These are phyloP conservation scores for Hansenula lynferdii DNA, from an alignment of 1,139 yeast species.

Conservation along the genomic window DNA sequence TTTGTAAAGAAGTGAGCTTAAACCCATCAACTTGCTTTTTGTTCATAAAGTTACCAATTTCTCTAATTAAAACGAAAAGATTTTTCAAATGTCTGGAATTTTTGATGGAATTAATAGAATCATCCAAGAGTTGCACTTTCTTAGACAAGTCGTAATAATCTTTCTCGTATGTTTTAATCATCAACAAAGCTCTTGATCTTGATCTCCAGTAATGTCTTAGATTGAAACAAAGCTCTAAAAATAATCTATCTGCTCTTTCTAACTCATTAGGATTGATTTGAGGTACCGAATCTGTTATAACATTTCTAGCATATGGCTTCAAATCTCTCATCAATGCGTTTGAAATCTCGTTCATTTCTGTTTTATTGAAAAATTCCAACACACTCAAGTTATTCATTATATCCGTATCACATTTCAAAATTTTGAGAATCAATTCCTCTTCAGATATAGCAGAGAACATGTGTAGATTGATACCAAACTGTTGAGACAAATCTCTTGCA, in stretches of 20 bases:
- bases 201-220: constrained; percentile 82
- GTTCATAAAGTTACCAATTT: constrained; percentile 93
- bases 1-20: constrained; percentile 72
- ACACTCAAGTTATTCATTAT: constrained; percentile 65
- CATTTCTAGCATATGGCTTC: constrained; percentile 65
- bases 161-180: constrained; percentile 62
- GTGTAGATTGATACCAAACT: constrained; percentile 89
- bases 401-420: constrained; percentile 68
- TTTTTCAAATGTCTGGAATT: constrained; percentile 61
- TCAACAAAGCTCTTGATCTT: constrained; percentile 71
- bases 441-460: constrained; percentile 63
- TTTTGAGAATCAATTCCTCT: constrained; percentile 56
- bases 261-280: constrained; percentile 56
- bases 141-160: constrained; percentile 67
- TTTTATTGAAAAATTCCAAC: constrained; percentile 76
- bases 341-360: constrained; percentile 68
- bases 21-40: constrained; percentile 87
- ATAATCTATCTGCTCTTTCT: constrained; percentile 79
- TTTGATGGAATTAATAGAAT: constrained; percentile 57
- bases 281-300: constrained; percentile 36
- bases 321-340: constrained; percentile 60
- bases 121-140: constrained; percentile 62
- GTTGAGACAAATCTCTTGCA: constrained; percentile 80
- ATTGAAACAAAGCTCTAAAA: constrained; percentile 72
- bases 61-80: constrained; percentile 70